Evolutionary conservation across 768 basidiomycete species (phyloP).

Genomic region (Russula sp.): DNA sequence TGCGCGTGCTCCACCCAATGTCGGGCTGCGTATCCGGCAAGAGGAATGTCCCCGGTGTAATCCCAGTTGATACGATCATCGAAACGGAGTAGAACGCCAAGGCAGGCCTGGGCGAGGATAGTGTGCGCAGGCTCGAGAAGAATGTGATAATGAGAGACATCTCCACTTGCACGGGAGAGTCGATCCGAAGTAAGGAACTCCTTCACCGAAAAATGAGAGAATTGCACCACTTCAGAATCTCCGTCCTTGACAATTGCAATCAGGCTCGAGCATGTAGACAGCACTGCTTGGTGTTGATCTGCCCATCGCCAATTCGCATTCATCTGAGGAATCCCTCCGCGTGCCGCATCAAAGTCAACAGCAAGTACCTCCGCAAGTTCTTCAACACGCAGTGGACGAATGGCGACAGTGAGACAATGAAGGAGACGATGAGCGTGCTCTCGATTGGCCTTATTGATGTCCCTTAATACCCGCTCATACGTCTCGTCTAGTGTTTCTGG

Average conservation of each 20-base stretch:
- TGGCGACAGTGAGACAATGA: no score
- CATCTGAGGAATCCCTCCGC: no score
- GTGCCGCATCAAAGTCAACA: no score
- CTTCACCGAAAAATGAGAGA: slow-evolving; percentile 9
- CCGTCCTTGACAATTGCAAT: not conserved
- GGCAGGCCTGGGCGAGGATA: slow-evolving; percentile 1
- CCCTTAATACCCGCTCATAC: no score
- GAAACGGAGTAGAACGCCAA: not conserved
- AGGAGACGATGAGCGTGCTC: no score
- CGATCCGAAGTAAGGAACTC: slow-evolving; percentile 2
- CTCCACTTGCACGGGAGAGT: not conserved
- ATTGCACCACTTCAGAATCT: not conserved
- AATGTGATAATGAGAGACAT: not conserved
- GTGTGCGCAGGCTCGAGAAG: not conserved
- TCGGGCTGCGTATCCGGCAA: not conserved
- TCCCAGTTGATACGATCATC: not conserved
- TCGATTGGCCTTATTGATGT: no score
- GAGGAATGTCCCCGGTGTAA: not conserved
- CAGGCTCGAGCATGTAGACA: slow-evolving; percentile 7
- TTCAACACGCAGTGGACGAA: no score
- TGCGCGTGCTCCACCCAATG: slow-evolving; percentile 1
- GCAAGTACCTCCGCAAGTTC: no score
- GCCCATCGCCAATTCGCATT: no score
- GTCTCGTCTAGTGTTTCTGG: no score
- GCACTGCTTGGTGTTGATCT: no score